Evolutionary conservation across 805 yeast genomes (phyloP).

Genomic region (Teunomyces cretensis): DNA sequence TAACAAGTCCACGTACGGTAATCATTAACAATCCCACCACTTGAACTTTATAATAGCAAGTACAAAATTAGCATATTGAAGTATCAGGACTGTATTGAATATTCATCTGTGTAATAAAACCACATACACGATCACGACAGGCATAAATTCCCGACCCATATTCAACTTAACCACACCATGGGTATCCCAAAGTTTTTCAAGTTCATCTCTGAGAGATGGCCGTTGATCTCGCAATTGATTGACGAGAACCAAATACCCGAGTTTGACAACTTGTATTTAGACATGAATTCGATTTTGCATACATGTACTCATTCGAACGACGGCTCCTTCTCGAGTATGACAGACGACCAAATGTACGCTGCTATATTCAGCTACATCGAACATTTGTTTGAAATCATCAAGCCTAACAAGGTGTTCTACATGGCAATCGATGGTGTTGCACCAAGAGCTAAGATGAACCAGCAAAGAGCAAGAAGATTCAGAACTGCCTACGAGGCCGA

Average conservation of each 20-base stretch:
- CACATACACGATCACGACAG: background rate
- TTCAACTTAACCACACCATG: background rate
- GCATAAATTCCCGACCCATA: background rate
- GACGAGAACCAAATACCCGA: slow-evolving; percentile 79
- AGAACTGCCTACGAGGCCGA: slow-evolving; percentile 94
- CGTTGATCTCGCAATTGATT: slow-evolving; percentile 82
- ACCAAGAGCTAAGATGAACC: slow-evolving; percentile 98
- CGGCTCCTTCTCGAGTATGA: slow-evolving; percentile 58
- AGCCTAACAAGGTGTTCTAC: slow-evolving; percentile 81
- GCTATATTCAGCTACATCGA: slow-evolving; percentile 94
- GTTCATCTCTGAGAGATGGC: slow-evolving; percentile 99
- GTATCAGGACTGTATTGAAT: background rate
- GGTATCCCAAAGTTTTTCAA: slow-evolving; percentile 98
- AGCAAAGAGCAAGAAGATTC: slow-evolving; percentile 94
- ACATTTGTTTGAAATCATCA: slow-evolving; percentile 82
- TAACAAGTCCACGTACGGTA: background rate
- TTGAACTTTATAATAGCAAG: background rate
- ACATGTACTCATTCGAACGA: slow-evolving; percentile 88
- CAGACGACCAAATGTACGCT: slow-evolving; percentile 89
- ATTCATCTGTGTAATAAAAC: background rate
- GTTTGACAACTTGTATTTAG: slow-evolving; percentile 91
- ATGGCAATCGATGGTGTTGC: slow-evolving; percentile 99
- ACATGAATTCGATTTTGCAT: slow-evolving; percentile 96
- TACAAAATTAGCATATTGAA: background rate
- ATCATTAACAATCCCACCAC: background rate